Base-by-base conservation (phyloP, 208 protist genomes). In the Crithidia expoeki region DNA sequence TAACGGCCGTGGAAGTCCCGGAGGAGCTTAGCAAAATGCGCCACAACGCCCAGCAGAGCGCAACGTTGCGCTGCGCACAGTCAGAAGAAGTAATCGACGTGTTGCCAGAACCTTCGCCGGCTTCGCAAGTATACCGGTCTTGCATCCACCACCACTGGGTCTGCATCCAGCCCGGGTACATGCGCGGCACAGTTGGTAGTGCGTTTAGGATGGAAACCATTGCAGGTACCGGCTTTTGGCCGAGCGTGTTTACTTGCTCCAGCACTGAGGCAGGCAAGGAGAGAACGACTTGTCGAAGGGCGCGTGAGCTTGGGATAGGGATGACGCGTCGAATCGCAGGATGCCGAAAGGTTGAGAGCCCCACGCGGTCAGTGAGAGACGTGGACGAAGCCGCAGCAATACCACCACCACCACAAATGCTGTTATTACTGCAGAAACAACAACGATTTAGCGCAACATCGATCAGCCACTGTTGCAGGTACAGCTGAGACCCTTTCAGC, bases 361-460 rank as follows among this genome's bases (percentile, higher is more conserved):
- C 1, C 14, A 33, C 28, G 4, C 32, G 30, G 34, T 12, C 14
- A 2, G 34, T 28, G 30, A 34, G 40, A n/a, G 52, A 57, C 52
- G 2, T 25, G 10, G 19, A 19, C 50, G 25, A 55, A 9, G 19
- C 16, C 11, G 57, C 14, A 23, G 57, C 23, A 2, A 5, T 19
- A 1, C 21, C 51, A 12, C 16, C 6, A 5, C 46, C 60, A n/a
- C 9, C n/a, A 6, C 25, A 16, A 25, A 19, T 52, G 30, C 33
- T 25, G 4, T 32, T 16, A 5, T 16, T 2, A 1, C 12, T 53
- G 51, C 76, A 83, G 68, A 76, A 79, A 38, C 80, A 83, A 60
- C 64, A 69, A 38, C 80, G 80, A 17, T 55, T 50, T 5, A 81
- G 67, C 9, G 71, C 63, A 19, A 82, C 47, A 17, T 70, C 51